Base-by-base conservation (phyloP, 768 basidiomycete genomes). In the Suillus weaverae region DNA sequence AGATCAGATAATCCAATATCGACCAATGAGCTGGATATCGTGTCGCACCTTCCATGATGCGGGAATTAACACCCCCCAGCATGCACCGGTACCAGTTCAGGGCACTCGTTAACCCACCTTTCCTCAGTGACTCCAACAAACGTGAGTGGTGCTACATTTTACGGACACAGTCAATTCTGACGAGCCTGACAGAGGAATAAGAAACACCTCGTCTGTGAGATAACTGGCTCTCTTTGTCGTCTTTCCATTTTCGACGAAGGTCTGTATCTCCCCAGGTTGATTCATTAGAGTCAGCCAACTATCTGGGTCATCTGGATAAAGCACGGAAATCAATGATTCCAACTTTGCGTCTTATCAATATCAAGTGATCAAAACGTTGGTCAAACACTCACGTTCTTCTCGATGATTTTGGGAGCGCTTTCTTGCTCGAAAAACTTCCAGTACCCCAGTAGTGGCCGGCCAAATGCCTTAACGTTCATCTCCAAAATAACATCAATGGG, bases 401-500 rank as follows among this genome's bases (percentile, higher is more conserved):
- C 76, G 30, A 80, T 77, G 64, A 76, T 9, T 14, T 56, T 60
- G 3, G 75, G 73, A 7, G 79, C 77, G 7, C 69, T 73, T 9
- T 76, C 74, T 54, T 68, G 68, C 5, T 62, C 65, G 43, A 83
- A 69, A 62, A 78, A 81, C 57, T 68, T 68, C 81, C 81, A 83
- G 64, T 83, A 84, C 6, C 82, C 83, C 62, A 77, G 68, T 14
- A 79, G 60, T 18, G 82, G 81, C 35, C 74, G 75, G 18, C 80
- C 81, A 60, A 74, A 66, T n/a, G 44, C 48, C 56, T 74, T 60
- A 61, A 69, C 70, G 48, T 73, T 69, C 38, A 68, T 62, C 54
- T 74, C 71, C 39, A 78, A 68, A 26, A 72, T 61, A 14, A 66
- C 11, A n/a, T 73, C 63, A 36, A 77, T 55, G 22, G 79, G 72